These are phyloP conservation scores for Euphorbia peplus DNA, from an alignment of 345 rosid species.

Conservation along the genomic window DNA sequence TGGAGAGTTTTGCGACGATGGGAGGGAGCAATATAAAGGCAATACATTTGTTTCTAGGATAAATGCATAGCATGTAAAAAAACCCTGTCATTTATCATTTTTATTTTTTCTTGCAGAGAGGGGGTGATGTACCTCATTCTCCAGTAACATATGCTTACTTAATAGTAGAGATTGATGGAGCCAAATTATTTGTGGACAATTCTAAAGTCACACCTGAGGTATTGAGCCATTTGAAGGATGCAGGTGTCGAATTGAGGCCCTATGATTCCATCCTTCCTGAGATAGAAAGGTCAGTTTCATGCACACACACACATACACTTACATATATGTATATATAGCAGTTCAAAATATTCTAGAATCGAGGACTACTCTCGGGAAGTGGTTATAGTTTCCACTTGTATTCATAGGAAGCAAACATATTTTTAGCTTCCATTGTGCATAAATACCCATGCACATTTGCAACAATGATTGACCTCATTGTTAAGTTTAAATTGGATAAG, in stretches of 20 bases:
- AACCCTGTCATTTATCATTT: not conserved
- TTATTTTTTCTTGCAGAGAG: conserved; percentile 70
- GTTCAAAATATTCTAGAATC: not conserved
- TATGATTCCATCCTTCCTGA: conserved; percentile 72
- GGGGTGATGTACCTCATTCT: conserved; percentile 93
- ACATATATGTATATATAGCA: not conserved
- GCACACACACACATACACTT: not conserved
- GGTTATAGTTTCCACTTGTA: not conserved
- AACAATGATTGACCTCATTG: not conserved
- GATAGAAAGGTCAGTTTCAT: conserved; percentile 55
- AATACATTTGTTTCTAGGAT: not conserved
- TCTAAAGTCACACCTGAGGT: conserved; percentile 73
- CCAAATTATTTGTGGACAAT: conserved; percentile 62
- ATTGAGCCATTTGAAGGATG: conserved; percentile 63
- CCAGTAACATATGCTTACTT: conserved; percentile 92
- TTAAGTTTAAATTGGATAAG: conserved; percentile 2
- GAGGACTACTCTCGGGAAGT: conserved; percentile 2
- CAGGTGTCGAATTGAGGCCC: conserved; percentile 64
- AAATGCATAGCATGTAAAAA: not conserved
- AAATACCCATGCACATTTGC: not conserved
- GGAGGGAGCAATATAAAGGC: conserved; percentile 6
- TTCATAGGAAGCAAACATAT: not conserved
- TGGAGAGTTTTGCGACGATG: conserved; percentile 11
- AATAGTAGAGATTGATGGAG: conserved; percentile 61
- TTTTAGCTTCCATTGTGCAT: not conserved